These are phyloP conservation scores for Linaria vulgaris DNA, from an alignment of 257 asterid species.

Conservation along the genomic window DNA sequence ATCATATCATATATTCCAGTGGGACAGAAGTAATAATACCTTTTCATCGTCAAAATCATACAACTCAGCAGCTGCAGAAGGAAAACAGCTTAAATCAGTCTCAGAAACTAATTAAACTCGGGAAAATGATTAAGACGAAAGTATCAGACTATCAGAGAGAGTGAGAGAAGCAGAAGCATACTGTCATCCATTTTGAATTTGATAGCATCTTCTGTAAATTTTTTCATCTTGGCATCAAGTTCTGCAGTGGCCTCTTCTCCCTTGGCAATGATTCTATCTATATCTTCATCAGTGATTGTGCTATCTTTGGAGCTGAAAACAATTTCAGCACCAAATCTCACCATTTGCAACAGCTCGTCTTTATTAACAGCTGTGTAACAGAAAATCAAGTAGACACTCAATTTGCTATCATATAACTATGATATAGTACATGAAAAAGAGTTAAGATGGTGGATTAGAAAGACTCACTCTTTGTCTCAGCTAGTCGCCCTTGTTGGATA, in stretches of 20 bases:
- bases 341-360: conserved; percentile 98
- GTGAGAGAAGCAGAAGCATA: conserved; percentile 39
- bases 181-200: conserved; percentile 98
- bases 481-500: conserved; percentile 97
- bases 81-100: conserved; percentile 31
- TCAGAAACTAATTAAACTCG: conserved; percentile 22
- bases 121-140: conserved; percentile 13
- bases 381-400: conserved; percentile 17
- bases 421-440: conserved; percentile 10
- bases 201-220: conserved; percentile 98
- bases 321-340: conserved; percentile 99
- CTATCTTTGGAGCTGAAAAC: conserved; percentile 99
- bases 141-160: conserved; percentile 1
- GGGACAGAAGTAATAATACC: conserved; percentile 39
- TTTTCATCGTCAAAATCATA: conserved; percentile 94
- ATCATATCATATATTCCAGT: conserved; percentile 7
- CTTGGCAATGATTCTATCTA: conserved; percentile 95
- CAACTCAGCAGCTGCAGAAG: conserved; percentile 86
- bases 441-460: conserved; percentile 14
- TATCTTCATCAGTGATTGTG: conserved; percentile 98
- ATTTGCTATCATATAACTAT: conserved; percentile 5
- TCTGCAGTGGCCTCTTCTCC: conserved; percentile 99
- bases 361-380: conserved; percentile 82
- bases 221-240: conserved; percentile 99
- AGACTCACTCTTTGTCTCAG: conserved; percentile 85